Conservation (phyloP, 225 moss, liverwort and hornwort species). For the Polytrichum formosum region DNA sequence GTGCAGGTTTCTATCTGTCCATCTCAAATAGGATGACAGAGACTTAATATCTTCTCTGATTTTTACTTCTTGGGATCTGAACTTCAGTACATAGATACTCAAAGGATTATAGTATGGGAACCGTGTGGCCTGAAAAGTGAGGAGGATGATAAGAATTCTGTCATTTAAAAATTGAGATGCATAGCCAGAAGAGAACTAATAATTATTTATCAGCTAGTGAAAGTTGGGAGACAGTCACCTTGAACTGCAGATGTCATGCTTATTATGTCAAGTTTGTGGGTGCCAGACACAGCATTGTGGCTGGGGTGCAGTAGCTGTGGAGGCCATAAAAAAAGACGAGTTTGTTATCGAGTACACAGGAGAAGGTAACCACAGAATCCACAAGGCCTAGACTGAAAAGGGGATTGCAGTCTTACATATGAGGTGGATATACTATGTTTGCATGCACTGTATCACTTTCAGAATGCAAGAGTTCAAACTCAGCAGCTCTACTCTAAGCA, state of each 20-base stretch:
- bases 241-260: neutral
- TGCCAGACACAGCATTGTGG: constrained; percentile 75
- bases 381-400: neutral
- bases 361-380: constrained; percentile 52
- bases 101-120: neutral
- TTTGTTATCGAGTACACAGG: constrained; percentile 86
- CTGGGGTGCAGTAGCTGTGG: constrained; percentile 78
- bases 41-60: neutral
- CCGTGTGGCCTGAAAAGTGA: too few species aligned
- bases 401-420: neutral
- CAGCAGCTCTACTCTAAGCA: too few species aligned
- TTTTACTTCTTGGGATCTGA: neutral
- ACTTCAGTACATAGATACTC: neutral
- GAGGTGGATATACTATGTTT: too few species aligned
- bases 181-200: too few species aligned
- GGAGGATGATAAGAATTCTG: too few species aligned
- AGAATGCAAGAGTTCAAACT: too few species aligned
- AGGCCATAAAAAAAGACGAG: constrained; percentile 59
- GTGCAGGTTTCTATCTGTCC: too few species aligned
- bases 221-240: too few species aligned
- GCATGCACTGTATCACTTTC: too few species aligned
- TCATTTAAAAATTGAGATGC: too few species aligned
- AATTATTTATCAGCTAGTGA: too few species aligned
- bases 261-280: constrained; percentile 5
- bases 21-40: too few species aligned